A percentile compares a stretch with the other conserved stretches of the same genome.
Evolutionary conservation across 148 eudicot species (phyloP).

Genomic region (Fallopia convolvulus): DNA sequence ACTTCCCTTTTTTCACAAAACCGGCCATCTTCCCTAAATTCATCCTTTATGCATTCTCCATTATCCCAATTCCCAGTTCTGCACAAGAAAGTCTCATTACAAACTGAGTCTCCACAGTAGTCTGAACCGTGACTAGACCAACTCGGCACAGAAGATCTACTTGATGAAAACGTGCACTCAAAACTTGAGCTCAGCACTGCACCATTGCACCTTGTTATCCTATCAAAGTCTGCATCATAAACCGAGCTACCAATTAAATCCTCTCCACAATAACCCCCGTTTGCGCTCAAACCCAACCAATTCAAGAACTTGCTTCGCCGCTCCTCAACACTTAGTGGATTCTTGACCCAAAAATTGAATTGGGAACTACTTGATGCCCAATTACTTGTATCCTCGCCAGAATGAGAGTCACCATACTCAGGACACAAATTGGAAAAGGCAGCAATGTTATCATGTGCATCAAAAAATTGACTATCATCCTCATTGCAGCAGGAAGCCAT

Average conservation of each 20-base stretch:
- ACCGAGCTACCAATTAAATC: slow-evolving; percentile 20
- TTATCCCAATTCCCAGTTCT: slow-evolving; percentile 18
- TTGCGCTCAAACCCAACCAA: slow-evolving; percentile 22
- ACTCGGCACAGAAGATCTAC: slow-evolving; percentile 35
- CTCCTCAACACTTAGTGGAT: slow-evolving; percentile 7
- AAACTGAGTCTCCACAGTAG: slow-evolving; percentile 10
- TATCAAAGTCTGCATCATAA: slow-evolving; percentile 19
- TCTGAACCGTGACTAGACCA: slow-evolving; percentile 31
- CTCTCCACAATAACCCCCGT: slow-evolving; percentile 17
- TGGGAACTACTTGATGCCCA: background rate
- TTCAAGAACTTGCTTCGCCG: slow-evolving; percentile 3
- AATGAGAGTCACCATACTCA: background rate
- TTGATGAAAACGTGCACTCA: slow-evolving; percentile 37
- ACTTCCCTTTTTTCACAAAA: slow-evolving; percentile 10
- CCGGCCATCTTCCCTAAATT: slow-evolving; percentile 6
- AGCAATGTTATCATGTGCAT: slow-evolving; percentile 6
- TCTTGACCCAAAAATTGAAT: background rate
- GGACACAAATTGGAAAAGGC: background rate
- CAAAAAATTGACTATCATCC: slow-evolving; percentile 1
- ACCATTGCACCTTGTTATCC: slow-evolving; percentile 34
- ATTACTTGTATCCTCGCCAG: background rate
- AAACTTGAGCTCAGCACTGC: slow-evolving; percentile 28
- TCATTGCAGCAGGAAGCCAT: slow-evolving; percentile 4
- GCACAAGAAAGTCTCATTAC: slow-evolving; percentile 17
- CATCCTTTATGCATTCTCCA: slow-evolving; percentile 23